Percentiles rank a stretch among this genome's conserved stretches.
phyloP scores from a whole-genome alignment of 2,329 filamentous ascomycete species.

The Nannizziopsis barbatae region DNA sequence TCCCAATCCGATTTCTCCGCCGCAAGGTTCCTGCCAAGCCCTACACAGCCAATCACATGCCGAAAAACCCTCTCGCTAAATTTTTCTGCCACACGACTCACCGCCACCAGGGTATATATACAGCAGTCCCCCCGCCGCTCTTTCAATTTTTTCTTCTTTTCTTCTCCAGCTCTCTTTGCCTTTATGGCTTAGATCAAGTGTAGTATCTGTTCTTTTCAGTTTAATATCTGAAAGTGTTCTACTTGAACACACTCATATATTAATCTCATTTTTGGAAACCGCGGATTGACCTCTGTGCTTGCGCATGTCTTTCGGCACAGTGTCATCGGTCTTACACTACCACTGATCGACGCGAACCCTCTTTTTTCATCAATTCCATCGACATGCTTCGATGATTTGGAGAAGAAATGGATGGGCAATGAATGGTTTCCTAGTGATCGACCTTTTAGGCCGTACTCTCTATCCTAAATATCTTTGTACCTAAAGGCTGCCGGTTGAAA shows the following conservation, averaged over 20 bases:
- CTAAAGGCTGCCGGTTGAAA: too few relatives aligned
- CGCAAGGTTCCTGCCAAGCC: too few relatives aligned
- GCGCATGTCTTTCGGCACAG: conserved; percentile 54
- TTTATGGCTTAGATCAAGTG: conserved; percentile 75
- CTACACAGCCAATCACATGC: too few relatives aligned
- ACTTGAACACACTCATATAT: conserved; percentile 59
- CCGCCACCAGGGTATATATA: conserved; percentile 24
- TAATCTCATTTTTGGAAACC: conserved; percentile 65
- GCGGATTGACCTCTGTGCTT: conserved; percentile 57
- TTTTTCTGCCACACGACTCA: conserved; percentile 17
- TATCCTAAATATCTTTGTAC: too few relatives aligned
- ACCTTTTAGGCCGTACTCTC: too few relatives aligned
- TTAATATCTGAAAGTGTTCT: conserved; percentile 84
- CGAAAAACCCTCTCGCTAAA: conserved; percentile 8
- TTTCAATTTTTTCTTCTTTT: conserved; percentile 31
- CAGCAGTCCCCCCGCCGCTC: conserved; percentile 8
- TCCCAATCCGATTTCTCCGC: too few relatives aligned
- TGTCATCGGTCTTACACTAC: conserved; percentile 69
- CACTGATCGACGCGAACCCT: conserved; percentile 56
- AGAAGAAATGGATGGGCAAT: conserved; percentile 41
- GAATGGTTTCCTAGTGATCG: too few relatives aligned
- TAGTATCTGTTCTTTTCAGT: conserved; percentile 97
- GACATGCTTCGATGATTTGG: conserved; percentile 43
- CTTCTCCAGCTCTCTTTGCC: conserved; percentile 42
- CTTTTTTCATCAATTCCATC: conserved; percentile 50